Evolutionary conservation across 495 filamentous ascomycete genomes (phyloP).

Genomic region (Penicillium silybi): DNA sequence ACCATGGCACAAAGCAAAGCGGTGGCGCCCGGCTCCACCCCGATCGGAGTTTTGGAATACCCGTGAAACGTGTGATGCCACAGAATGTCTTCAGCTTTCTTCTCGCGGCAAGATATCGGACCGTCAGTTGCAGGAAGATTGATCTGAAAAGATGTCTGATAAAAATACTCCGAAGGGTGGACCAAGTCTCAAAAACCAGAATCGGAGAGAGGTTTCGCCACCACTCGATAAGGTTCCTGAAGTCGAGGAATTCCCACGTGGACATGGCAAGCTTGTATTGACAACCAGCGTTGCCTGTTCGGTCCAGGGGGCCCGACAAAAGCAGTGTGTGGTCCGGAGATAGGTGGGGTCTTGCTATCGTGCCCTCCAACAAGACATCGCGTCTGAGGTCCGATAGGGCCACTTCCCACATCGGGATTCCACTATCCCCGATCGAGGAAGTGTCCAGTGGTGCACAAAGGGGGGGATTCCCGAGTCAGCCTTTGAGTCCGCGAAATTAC

Average conservation of each 20-base stretch:
- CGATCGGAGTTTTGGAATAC: background rate
- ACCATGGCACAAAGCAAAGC: background rate
- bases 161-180: background rate
- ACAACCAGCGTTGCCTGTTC: conserved; percentile 8
- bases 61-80: conserved; percentile 10
- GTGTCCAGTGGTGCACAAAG: background rate
- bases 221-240: conserved; percentile 16
- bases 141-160: background rate
- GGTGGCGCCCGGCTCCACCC: conserved; percentile 6
- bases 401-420: background rate
- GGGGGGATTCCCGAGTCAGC: background rate
- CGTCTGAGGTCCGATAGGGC: background rate
- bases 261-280: background rate
- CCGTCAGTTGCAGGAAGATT: background rate
- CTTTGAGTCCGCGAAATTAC: background rate
- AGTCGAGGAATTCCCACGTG: conserved; percentile 18
- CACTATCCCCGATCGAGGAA: background rate
- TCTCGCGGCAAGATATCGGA: too few species aligned
- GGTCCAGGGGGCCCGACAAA: conserved; percentile 4
- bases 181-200: background rate
- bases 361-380: background rate
- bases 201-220: background rate
- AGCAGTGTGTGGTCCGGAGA: too few species aligned
- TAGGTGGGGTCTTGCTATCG: background rate
- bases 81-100: background rate